Evolutionary conservation across 2,329 filamentous ascomycete species (phyloP), one percentile per base, ranked within the genome.

Genomic region (Pseudogymnoascus sp.): DNA sequence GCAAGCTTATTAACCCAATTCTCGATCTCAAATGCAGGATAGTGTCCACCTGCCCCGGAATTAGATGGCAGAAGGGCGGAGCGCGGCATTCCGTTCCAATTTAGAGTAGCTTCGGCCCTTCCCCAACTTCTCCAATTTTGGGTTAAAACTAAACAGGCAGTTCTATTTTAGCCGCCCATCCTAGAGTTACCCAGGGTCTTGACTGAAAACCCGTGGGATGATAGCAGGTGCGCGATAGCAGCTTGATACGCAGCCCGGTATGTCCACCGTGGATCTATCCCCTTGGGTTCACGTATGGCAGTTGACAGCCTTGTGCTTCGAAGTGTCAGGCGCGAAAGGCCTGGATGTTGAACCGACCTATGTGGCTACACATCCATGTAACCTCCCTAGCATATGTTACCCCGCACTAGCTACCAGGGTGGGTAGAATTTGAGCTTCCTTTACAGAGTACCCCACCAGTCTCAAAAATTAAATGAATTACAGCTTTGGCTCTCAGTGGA

Each of bases 91-190:
- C 47, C 47, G 47, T 4, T 54, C 47, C 6, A 54, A 34, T 32
- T 54, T 54, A 54, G 47, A 32, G 6, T 54, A 54, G 28, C 28
- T 54, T 54, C 47, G 47, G 47, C n/a, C 47, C 9, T 54, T 54
- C 47, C 28, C 47, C 28, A 54, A 54, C 47, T 32, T 54, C 47
- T 54, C 28, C 28, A 54, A 54, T 20, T 54, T 54, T 32, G 16
- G 47, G 30, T 54, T 32, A 32, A 32, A 54, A 54, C 8, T 54
- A 8, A 1, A 6, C n/a, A 12, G 3, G 2, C 8, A 54, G 8
- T 18, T 9, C 9, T 28, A 54, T 11, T 54, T 54, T 54, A 32
- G 9, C 47, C 47, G 47, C 16, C 16, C 18, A 11, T 54, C 9
- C 28, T 54, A 54, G 4, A 3, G n/a, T 18, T n/a, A 2, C n/a